Percentiles rank a stretch among this genome's conserved stretches.
These are phyloP conservation scores for Gossypium australe DNA, from an alignment of 345 rosid species.

Conservation along the genomic window DNA sequence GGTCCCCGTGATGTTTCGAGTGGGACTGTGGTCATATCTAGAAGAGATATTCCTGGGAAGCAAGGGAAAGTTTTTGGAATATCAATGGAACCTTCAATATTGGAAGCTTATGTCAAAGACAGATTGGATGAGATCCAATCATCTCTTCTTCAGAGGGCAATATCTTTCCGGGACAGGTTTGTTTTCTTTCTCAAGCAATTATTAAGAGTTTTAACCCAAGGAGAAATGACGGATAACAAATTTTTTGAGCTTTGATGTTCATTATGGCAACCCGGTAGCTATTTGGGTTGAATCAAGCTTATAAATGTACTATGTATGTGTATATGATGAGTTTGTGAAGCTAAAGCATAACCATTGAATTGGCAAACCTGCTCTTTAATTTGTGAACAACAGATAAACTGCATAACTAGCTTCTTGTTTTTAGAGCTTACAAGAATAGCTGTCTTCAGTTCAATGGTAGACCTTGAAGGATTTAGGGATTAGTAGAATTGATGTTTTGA, in stretches of 20 bases:
- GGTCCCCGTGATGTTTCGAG: conserved; percentile 93
- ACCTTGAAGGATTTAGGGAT: background rate
- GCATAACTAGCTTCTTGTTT: background rate
- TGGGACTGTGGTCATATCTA: conserved; percentile 71
- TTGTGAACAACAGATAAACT: background rate
- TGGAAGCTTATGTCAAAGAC: conserved; percentile 71
- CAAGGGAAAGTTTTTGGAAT: conserved; percentile 87
- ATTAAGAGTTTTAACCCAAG: background rate
- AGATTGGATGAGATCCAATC: conserved; percentile 87
- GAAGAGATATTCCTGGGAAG: conserved; percentile 93
- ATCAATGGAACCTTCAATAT: conserved; percentile 69
- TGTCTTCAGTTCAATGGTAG: background rate
- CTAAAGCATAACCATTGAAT: background rate
- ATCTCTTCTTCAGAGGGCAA: conserved; percentile 63
- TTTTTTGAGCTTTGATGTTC: background rate
- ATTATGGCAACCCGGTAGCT: background rate
- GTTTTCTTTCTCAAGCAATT: conserved; percentile 9
- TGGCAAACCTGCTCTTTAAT: background rate
- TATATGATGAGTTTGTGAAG: background rate
- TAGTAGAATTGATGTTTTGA: background rate
- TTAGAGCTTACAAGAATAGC: background rate
- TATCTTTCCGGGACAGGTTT: conserved; percentile 76
- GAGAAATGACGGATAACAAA: background rate
- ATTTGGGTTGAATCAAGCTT: background rate
- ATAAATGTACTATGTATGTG: background rate